Conservation (phyloP, 768 basidiomycete genomes). For the Neoboletus magnificus region DNA sequence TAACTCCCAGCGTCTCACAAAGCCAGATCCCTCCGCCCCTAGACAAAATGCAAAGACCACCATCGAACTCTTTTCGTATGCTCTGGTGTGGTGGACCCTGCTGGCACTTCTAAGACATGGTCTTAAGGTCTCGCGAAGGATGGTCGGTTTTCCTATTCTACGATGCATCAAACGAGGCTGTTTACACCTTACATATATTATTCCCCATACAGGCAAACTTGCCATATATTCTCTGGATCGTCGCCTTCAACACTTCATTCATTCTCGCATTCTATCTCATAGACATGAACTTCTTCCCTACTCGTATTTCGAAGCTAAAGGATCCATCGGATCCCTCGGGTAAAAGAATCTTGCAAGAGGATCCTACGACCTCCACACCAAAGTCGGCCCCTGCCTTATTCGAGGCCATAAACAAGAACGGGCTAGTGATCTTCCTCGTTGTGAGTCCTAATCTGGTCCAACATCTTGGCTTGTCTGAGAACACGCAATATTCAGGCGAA, state of each 20-base stretch:
- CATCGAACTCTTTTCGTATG: conserved; percentile 73
- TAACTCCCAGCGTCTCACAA: neutral
- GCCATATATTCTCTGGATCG: conserved; percentile 85
- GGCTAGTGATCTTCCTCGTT: conserved; percentile 73
- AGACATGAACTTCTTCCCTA: conserved; percentile 66
- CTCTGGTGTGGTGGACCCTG: conserved; percentile 73
- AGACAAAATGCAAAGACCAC: conserved; percentile 72
- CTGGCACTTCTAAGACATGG: conserved; percentile 39
- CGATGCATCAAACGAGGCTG: neutral
- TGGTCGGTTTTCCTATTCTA: conserved; percentile 43
- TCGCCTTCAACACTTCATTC: conserved; percentile 85
- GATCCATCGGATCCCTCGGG: conserved; percentile 22
- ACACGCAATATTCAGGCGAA: conserved; percentile 60
- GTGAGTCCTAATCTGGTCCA: conserved; percentile 44
- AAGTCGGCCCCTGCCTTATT: conserved; percentile 51
- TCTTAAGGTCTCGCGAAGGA: conserved; percentile 52
- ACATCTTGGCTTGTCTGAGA: neutral
- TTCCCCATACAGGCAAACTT: conserved; percentile 67
- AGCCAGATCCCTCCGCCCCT: conserved; percentile 27
- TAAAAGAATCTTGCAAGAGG: conserved; percentile 25
- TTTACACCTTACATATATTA: neutral
- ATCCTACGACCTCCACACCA: conserved; percentile 16
- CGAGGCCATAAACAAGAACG: conserved; percentile 80
- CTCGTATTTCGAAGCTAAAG: conserved; percentile 32
- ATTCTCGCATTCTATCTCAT: conserved; percentile 76